These are phyloP conservation scores for Verruconis gallopava DNA, from an alignment of 2,329 filamentous ascomycete genomes.

Conservation along the genomic window DNA sequence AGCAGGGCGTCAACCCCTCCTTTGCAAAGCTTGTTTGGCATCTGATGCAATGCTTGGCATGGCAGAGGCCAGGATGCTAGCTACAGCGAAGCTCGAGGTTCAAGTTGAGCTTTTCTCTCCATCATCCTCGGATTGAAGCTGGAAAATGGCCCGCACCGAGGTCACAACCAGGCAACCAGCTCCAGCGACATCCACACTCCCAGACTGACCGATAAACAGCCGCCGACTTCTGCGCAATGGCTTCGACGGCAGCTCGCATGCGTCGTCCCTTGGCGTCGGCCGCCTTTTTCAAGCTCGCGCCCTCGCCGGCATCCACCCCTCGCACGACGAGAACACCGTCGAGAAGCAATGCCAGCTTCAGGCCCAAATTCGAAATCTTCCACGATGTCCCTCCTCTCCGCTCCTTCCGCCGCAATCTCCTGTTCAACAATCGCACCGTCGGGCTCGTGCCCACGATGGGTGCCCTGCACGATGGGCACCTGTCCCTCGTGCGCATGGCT, in stretches of 20 bases:
- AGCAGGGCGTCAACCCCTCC: too few relatives aligned
- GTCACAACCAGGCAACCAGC: neutral
- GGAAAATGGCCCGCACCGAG: neutral
- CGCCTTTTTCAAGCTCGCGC: too few relatives aligned
- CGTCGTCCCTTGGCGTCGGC: too few relatives aligned
- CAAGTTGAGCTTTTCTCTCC: neutral
- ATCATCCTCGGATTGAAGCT: neutral
- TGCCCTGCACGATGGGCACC: conserved; percentile 82
- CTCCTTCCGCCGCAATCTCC: conserved; percentile 52
- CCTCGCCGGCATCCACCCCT: too few relatives aligned
- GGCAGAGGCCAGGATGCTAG: neutral
- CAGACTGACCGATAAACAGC: neutral
- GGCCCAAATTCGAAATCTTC: conserved; percentile 50
- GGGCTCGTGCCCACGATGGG: conserved; percentile 96
- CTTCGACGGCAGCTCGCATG: neutral
- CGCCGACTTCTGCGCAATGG: too few relatives aligned
- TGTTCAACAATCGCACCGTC: conserved; percentile 54
- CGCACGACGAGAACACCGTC: neutral
- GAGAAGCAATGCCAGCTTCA: conserved; percentile 7
- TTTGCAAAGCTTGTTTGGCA: neutral
- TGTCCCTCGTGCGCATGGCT: conserved; percentile 73
- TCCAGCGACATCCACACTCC: neutral
- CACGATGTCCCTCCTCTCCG: conserved; percentile 62
- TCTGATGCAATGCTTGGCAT: neutral
- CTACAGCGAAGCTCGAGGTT: neutral